A percentile compares a stretch with the other conserved stretches of the same genome.
These are phyloP conservation scores for Gymnopilus junonius DNA, from an alignment of 768 basidiomycete species.

Conservation along the genomic window DNA sequence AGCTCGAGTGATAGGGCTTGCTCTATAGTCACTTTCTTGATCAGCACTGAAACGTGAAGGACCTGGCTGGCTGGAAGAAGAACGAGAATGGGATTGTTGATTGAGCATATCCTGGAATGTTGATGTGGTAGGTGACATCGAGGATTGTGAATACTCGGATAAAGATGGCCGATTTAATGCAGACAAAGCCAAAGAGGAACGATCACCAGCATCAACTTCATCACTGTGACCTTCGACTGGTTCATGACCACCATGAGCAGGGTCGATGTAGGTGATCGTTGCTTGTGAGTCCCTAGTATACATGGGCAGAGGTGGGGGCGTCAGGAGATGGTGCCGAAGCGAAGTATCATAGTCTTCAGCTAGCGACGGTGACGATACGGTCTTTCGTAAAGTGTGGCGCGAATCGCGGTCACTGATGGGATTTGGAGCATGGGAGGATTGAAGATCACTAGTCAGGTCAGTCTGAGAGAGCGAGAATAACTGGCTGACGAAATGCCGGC, in stretches of 20 bases:
- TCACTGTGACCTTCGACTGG: slow-evolving; percentile 37
- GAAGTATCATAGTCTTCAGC: slow-evolving; percentile 47
- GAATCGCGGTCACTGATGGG: slow-evolving; percentile 16
- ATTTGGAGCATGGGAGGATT: slow-evolving; percentile 9
- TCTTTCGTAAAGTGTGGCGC: slow-evolving; percentile 42
- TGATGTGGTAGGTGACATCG: slow-evolving; percentile 68
- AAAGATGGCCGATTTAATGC: slow-evolving; percentile 56
- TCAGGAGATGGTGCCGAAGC: slow-evolving; percentile 33
- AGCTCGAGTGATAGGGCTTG: slow-evolving; percentile 37
- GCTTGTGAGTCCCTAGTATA: slow-evolving; percentile 34
- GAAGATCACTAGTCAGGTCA: slow-evolving; percentile 38
- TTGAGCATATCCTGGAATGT: slow-evolving; percentile 72
- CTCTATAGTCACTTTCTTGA: slow-evolving; percentile 23
- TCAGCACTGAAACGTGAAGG: slow-evolving; percentile 32
- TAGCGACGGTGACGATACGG: slow-evolving; percentile 58
- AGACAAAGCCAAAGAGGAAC: slow-evolving; percentile 58
- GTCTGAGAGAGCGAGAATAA: slow-evolving; percentile 64
- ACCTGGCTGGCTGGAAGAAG: slow-evolving; percentile 28
- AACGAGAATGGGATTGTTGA: slow-evolving; percentile 24
- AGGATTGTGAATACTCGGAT: slow-evolving; percentile 71
- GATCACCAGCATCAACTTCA: slow-evolving; percentile 38
- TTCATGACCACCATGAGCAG: slow-evolving; percentile 23
- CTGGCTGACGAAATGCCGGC: slow-evolving; percentile 50
- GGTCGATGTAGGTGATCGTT: slow-evolving; percentile 36
- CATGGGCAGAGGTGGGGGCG: slow-evolving; percentile 48